Percentiles rank a stretch among this genome's conserved stretches.
phyloP scores from a whole-genome alignment of 345 rosid species.

The Camelina sativa region DNA sequence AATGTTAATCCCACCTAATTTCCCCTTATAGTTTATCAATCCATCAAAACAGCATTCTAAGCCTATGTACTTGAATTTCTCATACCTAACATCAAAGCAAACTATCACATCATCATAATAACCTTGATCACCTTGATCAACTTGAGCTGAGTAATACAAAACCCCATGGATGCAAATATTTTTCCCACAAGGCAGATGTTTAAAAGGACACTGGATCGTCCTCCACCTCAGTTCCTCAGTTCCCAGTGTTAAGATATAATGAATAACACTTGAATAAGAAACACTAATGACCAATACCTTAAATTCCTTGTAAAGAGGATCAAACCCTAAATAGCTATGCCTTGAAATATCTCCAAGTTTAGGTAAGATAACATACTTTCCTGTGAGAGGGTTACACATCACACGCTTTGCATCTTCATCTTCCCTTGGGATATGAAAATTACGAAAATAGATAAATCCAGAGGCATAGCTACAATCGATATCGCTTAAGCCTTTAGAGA shows the following conservation, averaged over 20 bases:
- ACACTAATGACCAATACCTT: not conserved
- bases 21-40: constrained; percentile 8
- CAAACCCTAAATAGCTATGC: not conserved
- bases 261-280: too few species aligned
- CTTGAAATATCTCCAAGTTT: not conserved
- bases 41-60: too few species aligned
- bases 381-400: not conserved
- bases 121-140: not conserved
- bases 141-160: not conserved
- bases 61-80: not conserved
- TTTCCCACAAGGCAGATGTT: not conserved
- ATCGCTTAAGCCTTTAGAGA: accelerated
- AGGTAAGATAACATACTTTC: not conserved
- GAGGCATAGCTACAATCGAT: not conserved
- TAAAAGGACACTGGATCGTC: not conserved
- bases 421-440: not conserved
- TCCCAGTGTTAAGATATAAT: not conserved
- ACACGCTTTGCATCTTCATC: not conserved
- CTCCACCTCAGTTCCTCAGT: not conserved
- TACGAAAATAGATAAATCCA: not conserved
- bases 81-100: not conserved
- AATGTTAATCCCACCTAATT: not conserved
- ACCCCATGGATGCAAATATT: not conserved
- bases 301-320: not conserved
- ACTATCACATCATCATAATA: not conserved